phyloP scores from a whole-genome alignment of 192 early-diverging fungal species.

The Coemansia sp. region DNA sequence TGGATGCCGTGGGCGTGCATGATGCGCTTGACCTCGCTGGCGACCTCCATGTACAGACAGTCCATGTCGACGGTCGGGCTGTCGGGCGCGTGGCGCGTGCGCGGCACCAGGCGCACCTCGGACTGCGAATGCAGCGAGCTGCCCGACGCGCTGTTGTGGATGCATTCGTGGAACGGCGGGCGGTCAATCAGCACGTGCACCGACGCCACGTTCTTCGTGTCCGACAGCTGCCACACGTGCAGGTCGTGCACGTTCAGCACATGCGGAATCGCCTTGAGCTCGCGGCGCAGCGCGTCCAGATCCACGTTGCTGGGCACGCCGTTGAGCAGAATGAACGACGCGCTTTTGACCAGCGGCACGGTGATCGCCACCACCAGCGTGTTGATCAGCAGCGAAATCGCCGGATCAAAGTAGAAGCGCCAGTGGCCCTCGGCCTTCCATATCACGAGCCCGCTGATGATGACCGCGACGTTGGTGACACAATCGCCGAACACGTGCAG shows the following conservation, averaged over 20 bases:
- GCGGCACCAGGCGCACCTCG: constrained; percentile 31
- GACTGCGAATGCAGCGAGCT: constrained; percentile 7
- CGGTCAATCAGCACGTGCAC: constrained; percentile 72
- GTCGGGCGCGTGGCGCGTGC: constrained; percentile 12
- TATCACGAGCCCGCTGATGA: constrained; percentile 71
- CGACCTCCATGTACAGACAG: constrained; percentile 67
- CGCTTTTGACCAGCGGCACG: constrained; percentile 62
- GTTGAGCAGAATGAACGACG: constrained; percentile 77
- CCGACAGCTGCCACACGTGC: constrained; percentile 89
- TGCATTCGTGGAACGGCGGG: constrained; percentile 42
- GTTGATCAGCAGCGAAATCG: constrained; percentile 61
- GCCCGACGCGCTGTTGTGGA: constrained; percentile 43
- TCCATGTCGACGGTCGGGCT: constrained; percentile 42
- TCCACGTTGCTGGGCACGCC: constrained; percentile 66
- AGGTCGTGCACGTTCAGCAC: constrained; percentile 82
- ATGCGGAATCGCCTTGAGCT: constrained; percentile 58
- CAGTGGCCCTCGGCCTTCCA: constrained; percentile 64
- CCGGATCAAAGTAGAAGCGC: constrained; percentile 82
- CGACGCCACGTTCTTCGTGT: constrained; percentile 74
- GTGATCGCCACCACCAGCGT: constrained; percentile 51
- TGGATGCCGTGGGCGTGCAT: constrained; percentile 82
- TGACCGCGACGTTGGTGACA: constrained; percentile 83
- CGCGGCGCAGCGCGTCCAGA: constrained; percentile 60
- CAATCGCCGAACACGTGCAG: constrained; percentile 90
- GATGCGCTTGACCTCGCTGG: constrained; percentile 64